Base-by-base conservation (phyloP, 2,329 filamentous ascomycete genomes). In the Daldinia eschscholtzii region DNA sequence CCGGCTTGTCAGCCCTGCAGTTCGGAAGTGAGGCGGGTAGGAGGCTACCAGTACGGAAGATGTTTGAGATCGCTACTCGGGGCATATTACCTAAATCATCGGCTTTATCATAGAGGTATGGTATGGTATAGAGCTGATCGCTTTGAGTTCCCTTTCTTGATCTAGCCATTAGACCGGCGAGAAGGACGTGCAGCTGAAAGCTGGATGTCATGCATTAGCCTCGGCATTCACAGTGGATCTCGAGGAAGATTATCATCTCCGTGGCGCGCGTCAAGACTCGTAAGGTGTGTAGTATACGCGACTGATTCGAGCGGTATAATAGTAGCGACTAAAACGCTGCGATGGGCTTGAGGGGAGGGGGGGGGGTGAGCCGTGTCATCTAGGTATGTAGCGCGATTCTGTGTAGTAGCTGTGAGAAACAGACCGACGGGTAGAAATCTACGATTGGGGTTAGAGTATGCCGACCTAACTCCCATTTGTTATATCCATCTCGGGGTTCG, bases 171-270 rank as follows among this genome's bases (percentile, higher is more conserved):
- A n/a, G 46, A 52, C 46, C 46, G 46, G 26, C 15, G 15, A 13
- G 33, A 52, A 33, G 28, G 6, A 6, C 7, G 7, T 52, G 26
- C 7, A 52, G 46, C 46, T 52, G 46, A 52, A 52, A 52, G 46
- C 46, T 52, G 46, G 46, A 52, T 52, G 46, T 52, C 28, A 52
- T 52, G 46, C 46, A 52, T 15, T 52, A 52, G 46, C 46, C 26
- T 52, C 46, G 46, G 46, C 46, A 52, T 33, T 10, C 26, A 7
- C 7, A 10, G 26, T 52, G 46, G 46, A 18, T 15, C 26, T 33
- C n/a, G 2, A 30, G 6, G 46, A 33, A 33, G 10, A 6, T n/a
- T 52, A 15, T 52, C 46, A 12, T 33, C 7, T 33, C 46, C 46
- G 46, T 30, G 12, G 23, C 15, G 9, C 15, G 13, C 26, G 15